Base-by-base conservation (phyloP, 225 moss, liverwort and hornwort species). In the Lunularia cruciata region DNA sequence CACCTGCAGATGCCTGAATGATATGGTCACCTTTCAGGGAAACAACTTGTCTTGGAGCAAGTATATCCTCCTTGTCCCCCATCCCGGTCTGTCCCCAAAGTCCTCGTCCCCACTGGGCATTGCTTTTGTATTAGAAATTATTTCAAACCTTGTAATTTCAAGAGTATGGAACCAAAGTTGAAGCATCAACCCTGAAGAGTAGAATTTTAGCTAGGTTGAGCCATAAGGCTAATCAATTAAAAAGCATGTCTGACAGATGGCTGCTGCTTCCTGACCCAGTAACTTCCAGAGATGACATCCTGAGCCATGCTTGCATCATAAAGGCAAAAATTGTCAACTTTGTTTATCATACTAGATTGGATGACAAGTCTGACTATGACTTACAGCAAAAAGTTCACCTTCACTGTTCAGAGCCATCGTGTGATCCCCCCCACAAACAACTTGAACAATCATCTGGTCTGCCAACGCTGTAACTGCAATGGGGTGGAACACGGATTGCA, bases 391-490 rank as follows among this genome's bases (percentile, higher is more conserved):
- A 68, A 90, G 73, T 66, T 78, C 84, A 66, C 87, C 84, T 73
- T 81, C 79, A 18, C 71, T 69, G 64, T 77, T 86, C 47, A 87
- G 56, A 8, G 86, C 86, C 68, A 90, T 65, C 55, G 84, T 86
- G 70, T 90, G 90, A 83, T 90, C 86, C 71, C 90, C 90, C 28
- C 90, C 90, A 68, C 90, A 90, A 60, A 86, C 76, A 47, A 90
- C 67, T 73, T 90, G 90, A 61, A 73, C 68, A 47, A 90, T 72
- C 51, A 73, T 63, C 42, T 86, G 82, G 75, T 84, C 83, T 19
- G 77, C 73, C 67, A 87, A 79, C 9, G 90, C 75, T 32, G 71
- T 82, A 23, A 90, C 90, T 61, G 75, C 76, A 54, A 78, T 84
- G 0, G 87, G 87, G 27, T 28, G 47, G 40, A 67, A 69, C 42